These are phyloP conservation scores for Leishmania braziliensis DNA, from an alignment of 208 protist species.

Conservation along the genomic window DNA sequence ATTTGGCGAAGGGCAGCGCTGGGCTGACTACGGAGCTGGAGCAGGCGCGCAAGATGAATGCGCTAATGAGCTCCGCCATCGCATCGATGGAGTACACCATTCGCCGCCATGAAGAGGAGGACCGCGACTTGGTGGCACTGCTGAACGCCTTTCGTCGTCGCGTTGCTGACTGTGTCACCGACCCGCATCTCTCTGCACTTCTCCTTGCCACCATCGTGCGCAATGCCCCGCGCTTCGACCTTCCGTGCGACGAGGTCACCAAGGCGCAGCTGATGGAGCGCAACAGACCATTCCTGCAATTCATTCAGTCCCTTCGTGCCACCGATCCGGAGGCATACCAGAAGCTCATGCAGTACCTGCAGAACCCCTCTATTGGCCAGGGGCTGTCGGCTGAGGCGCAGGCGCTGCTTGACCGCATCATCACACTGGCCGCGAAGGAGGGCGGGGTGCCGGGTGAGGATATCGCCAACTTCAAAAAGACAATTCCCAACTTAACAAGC, in stretches of 20 bases:
- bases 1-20: conserved; percentile 30
- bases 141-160: conserved; percentile 75
- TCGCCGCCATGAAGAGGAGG: conserved; percentile 76
- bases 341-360: conserved; percentile 71
- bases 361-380: conserved; percentile 29
- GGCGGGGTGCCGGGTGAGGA: conserved; percentile 38
- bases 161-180: conserved; percentile 57
- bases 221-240: conserved; percentile 71
- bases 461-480: conserved; percentile 59
- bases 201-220: conserved; percentile 72
- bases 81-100: conserved; percentile 85
- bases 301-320: conserved; percentile 59
- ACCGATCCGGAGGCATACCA: conserved; percentile 61
- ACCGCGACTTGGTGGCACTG: conserved; percentile 67
- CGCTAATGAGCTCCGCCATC: conserved; percentile 52
- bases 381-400: conserved; percentile 36
- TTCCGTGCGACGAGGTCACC: conserved; percentile 65
- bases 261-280: conserved; percentile 56
- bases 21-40: conserved; percentile 43
- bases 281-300: conserved; percentile 73
- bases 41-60: conserved; percentile 42
- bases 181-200: conserved; percentile 65
- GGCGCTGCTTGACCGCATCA: conserved; percentile 47
- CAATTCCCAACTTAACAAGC: conserved; percentile 49
- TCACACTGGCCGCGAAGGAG: conserved; percentile 55